Evolutionary conservation across 2,329 filamentous ascomycete genomes (phyloP), one percentile per base, ranked within the genome.

Genomic region (Thelonectria rubi): DNA sequence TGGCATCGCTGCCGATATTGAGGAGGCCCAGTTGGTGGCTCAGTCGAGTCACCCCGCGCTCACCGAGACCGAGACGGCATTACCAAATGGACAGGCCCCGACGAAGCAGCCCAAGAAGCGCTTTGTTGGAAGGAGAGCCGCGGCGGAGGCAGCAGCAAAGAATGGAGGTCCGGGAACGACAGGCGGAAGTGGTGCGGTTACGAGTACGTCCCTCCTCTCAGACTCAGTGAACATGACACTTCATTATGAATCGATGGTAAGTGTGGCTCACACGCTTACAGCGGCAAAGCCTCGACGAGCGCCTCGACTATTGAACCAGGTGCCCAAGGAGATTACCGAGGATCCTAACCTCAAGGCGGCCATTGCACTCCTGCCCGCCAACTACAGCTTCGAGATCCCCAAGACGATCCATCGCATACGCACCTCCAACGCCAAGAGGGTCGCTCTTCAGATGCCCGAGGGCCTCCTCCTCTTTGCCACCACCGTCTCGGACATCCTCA

Each of bases 301-400:
- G 15, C 89, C 92, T 1, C 86, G 95, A 66, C 87, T 93, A n/a
- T 79, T 98, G 63, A 98, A 97, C 75, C 92, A 95, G 74, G 91
- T 99, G 1, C 94, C 95, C 2, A 84, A 89, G 15, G 91, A 94
- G 65, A 97, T 99, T 65, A 83, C 95, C 18, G 85, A 97, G 65
- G 91, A 99, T 72, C 82, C 88, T 49, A 91, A 91, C 49, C 91
- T 99, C 72, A 94, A 94, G 76, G 90, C 89, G 46, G 95, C 95
- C 3, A 93, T 98, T 60, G 84, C 88, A 6, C 85, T 99, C 32
- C 87, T 99, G 2, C 95, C 95, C 1, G 82, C 87, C n/a, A 99
- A 99, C 81, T 99, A 99, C 84, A 94, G 92, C 71, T 99, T 99
- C 76, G 95, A 99, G 80, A 93, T 99, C 58, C 95, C 93, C 75